Base-by-base conservation (phyloP, 768 basidiomycete species). In the Termitomyces sp. region DNA sequence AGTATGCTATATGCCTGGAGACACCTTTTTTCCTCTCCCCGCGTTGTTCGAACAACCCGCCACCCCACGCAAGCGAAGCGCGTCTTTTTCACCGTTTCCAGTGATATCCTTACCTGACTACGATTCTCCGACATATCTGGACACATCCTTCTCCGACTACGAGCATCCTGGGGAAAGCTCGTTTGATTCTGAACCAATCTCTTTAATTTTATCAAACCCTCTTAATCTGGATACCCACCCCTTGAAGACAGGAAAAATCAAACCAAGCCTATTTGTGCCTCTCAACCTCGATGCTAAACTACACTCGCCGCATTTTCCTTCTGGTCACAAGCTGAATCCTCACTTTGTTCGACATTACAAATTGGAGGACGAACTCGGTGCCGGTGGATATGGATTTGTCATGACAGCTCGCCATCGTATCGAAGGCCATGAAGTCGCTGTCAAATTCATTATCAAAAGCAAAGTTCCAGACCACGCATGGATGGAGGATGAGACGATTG, bases 371-470 rank as follows among this genome's bases (percentile, higher is more conserved):
- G 87, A 92, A 68, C 79, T 98, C 26, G 95, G 95, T 42, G 85
- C 86, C 10, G 95, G 95, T 45, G 94, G 94, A 18, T 98, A 94
- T 68, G 94, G 94, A 2, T 97, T 98, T 69, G 95, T 98, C 28
- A 90, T 96, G 81, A 88, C 89, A 3, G 94, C 92, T 10, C 73
- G 77, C 36, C 83, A 91, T 67, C 83, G 82, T 15, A 64, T 62
- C 31, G 77, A 81, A 47, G 77, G 78, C 0, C 70, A 75, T 57
- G 90, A 94, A 68, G 94, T 94, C 54, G 94, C 94, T 0, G 90
- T 97, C 71, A 98, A 98, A 73, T 97, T 98, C 70, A 94, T 98
- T 67, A 83, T 90, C 75, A 94, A 92, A 71, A 80, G 86, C 77
- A 80, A 82, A 65, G 77, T 87, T 28, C 80, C 81, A 18, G 76